A percentile compares a stretch with the other conserved stretches of the same genome.
These are phyloP conservation scores for Fimicolochytrium jonesii DNA, from an alignment of 192 early-diverging fungal genomes.

Conservation along the genomic window DNA sequence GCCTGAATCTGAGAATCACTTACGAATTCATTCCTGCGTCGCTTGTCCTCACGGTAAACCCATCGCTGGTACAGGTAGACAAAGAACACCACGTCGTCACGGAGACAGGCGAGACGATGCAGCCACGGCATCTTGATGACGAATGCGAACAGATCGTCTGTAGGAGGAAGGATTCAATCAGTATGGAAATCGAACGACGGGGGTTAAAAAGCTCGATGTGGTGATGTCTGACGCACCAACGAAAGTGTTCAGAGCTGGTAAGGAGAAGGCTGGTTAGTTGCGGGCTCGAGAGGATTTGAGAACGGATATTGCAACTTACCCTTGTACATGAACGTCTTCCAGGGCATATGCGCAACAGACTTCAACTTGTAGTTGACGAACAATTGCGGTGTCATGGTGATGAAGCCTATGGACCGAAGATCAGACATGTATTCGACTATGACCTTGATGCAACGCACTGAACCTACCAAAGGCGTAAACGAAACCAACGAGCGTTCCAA, in stretches of 20 bases:
- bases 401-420: slow-evolving; percentile 51
- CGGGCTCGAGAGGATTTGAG: no score
- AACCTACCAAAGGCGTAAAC: slow-evolving; percentile 82
- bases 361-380: slow-evolving; percentile 88
- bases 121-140: slow-evolving; percentile 62
- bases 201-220: no score
- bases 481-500: slow-evolving; percentile 81
- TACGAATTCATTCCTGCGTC: slow-evolving; percentile 84
- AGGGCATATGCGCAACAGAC: slow-evolving; percentile 88
- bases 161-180: slow-evolving; percentile 48
- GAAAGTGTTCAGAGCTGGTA: slow-evolving; percentile 50
- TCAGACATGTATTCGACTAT: no score
- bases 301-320: slow-evolving; percentile 7
- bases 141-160: slow-evolving; percentile 90
- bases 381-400: slow-evolving; percentile 78
- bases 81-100: slow-evolving; percentile 85
- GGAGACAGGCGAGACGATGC: slow-evolving; percentile 57
- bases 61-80: slow-evolving; percentile 81
- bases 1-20: no score
- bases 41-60: slow-evolving; percentile 76
- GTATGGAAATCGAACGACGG: background rate
- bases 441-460: no score
- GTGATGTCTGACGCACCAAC: slow-evolving; percentile 45
- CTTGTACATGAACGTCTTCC: slow-evolving; percentile 93
- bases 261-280: no score